Evolutionary conservation across 2,329 filamentous ascomycete species (phyloP), one percentile per base, ranked within the genome.

Genomic region (Penicillium sclerotigenum): DNA sequence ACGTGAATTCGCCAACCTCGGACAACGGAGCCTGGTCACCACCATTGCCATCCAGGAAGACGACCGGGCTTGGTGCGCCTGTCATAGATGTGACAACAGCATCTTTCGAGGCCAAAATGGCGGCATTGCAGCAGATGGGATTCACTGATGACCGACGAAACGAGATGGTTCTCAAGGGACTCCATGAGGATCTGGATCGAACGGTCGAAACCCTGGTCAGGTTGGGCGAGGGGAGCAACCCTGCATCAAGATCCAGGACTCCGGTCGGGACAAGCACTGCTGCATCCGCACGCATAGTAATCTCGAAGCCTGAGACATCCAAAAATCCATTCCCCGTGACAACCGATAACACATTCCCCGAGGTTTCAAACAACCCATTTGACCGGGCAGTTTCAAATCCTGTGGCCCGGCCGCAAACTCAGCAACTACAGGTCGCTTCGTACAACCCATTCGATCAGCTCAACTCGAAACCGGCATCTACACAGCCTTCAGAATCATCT

Each of bases 141-240:
- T 99, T 99, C 67, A 79, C 78, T 4, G 91, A 99, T 69, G 86
- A 88, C 40, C 89, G 88, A 65, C 85, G 89, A 57, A 97, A 97
- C 68, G 81, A 85, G 5, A 85, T 88, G 50, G 86, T 97, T 26
- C 77, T 99, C 18, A 92, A 91, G 70, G 88, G 89, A 3, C 81
- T 95, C 29, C 87, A 88, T 67, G 92, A 93, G 4, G 92, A 94
- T 68, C 70, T 99, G 56, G 91, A 97, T 64, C 88, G 85, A 71
- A 86, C 93, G 0, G 85, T 97, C 42, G 93, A 97, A 73, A 85
- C 90, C 18, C 75, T 99, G 67, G 85, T 94, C 54, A 84, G 91
- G 63, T 76, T 97, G 37, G 93, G 92, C 26, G 91, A 96, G 68
- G 86, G 69, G 36, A 77, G 72, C 36, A 68, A 80, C 31, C 78